Percentiles rank a stretch among this genome's conserved stretches.
Conservation (phyloP, 2,329 filamentous ascomycete genomes). For the Lasiodiplodia sp. region DNA sequence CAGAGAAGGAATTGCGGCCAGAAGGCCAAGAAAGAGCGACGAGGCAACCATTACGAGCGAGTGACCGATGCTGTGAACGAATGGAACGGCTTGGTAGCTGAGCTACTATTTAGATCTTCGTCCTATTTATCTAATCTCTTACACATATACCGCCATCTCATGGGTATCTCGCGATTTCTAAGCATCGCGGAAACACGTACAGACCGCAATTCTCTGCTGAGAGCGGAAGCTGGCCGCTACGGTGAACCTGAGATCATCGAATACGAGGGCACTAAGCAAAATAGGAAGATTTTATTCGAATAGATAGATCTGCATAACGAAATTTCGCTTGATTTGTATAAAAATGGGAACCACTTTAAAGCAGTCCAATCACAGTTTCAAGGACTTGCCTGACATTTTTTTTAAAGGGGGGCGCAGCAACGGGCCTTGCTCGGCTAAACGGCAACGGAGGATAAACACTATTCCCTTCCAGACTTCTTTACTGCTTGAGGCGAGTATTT, state of each 20-base stretch:
- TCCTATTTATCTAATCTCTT: neutral
- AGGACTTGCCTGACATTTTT: neutral
- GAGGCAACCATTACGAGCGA: slow-evolving; percentile 5
- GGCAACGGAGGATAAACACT: neutral
- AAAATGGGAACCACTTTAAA: neutral
- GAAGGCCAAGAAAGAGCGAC: neutral
- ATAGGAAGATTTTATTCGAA: neutral
- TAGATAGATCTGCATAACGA: neutral
- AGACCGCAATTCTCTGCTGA: neutral
- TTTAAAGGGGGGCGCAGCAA: neutral
- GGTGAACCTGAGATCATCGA: neutral
- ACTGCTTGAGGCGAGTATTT: neutral
- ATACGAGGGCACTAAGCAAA: slow-evolving; percentile 1
- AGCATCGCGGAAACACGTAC: neutral
- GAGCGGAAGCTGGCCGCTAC: neutral
- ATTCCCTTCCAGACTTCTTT: neutral
- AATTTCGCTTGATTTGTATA: neutral
- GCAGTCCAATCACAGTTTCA: neutral
- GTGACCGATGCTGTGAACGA: neutral
- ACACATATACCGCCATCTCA: neutral
- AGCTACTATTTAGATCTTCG: neutral
- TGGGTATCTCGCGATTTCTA: neutral
- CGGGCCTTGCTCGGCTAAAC: neutral
- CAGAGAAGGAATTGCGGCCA: neutral
- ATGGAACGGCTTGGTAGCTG: neutral